A percentile compares a stretch with the other conserved stretches of the same genome.
phyloP scores from a whole-genome alignment of 805 yeast genomes.

The Zygosaccharomyces bisporus region DNA sequence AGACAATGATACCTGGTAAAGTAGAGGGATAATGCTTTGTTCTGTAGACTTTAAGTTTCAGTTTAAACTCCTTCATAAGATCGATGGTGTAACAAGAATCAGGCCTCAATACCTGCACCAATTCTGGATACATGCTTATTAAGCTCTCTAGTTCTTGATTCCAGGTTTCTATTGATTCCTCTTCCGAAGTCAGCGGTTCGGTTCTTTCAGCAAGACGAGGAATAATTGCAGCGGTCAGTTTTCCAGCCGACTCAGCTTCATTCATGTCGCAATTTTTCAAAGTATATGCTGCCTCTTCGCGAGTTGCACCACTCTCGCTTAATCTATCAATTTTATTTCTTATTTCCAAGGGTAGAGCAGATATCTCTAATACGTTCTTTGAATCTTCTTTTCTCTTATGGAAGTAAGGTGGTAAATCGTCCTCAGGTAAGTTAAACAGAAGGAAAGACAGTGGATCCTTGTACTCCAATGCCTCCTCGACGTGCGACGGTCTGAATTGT shows the following conservation, averaged over 20 bases:
- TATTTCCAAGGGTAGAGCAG: conserved; percentile 38
- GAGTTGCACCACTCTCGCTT: conserved; percentile 64
- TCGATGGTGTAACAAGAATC: conserved; percentile 33
- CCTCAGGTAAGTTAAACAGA: conserved; percentile 87
- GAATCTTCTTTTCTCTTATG: conserved; percentile 55
- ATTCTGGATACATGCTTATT: conserved; percentile 53
- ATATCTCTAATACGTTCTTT: conserved; percentile 50
- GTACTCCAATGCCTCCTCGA: conserved; percentile 66
- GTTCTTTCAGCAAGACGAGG: conserved; percentile 17
- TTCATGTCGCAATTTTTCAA: conserved; percentile 42
- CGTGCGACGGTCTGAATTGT: conserved; percentile 72
- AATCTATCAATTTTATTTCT: conserved; percentile 57
- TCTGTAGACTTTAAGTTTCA: conserved; percentile 41
- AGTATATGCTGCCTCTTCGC: conserved; percentile 54
- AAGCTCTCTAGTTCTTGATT: conserved; percentile 70
- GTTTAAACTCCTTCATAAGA: conserved; percentile 34
- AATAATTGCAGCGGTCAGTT: conserved; percentile 41
- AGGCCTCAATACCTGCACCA: conserved; percentile 34
- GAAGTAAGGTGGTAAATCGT: conserved; percentile 74
- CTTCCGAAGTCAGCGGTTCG: conserved; percentile 16
- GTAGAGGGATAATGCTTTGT: conserved; percentile 57
- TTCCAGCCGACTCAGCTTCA: conserved; percentile 50
- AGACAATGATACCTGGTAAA: conserved; percentile 66
- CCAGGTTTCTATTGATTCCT: conserved; percentile 55
- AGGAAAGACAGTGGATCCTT: conserved; percentile 47